Evolutionary conservation across 495 filamentous ascomycete species (phyloP).

Genomic region (Lasiosphaeris hirsuta): DNA sequence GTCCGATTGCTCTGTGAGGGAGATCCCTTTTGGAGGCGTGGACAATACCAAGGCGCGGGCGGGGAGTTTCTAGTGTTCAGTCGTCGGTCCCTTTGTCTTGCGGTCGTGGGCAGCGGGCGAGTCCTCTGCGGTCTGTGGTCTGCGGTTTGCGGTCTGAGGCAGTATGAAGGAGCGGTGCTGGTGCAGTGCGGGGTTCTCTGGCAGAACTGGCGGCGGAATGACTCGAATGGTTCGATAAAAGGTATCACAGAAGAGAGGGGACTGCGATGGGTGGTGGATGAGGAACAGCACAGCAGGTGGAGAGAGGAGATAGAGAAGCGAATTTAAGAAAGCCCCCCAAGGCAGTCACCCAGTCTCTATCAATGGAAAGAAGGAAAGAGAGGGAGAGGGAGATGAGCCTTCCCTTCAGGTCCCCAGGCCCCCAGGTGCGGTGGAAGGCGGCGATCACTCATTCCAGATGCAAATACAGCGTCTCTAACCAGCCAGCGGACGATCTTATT

Average conservation of each 20-base stretch:
- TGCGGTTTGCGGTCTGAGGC: neutral
- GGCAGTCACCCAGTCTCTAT: too few relatives aligned
- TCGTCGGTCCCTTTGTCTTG: neutral
- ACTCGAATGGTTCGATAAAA: slow-evolving; percentile 6
- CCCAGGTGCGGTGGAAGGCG: slow-evolving; percentile 1
- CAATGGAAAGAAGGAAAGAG: neutral
- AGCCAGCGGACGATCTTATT: slow-evolving; percentile 4
- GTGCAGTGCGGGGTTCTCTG: slow-evolving; percentile 2
- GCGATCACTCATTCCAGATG: slow-evolving; percentile 15
- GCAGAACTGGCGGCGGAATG: slow-evolving; percentile 1
- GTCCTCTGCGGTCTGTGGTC: neutral
- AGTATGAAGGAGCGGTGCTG: too few relatives aligned
- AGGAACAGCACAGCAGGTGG: neutral
- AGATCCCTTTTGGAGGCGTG: too few relatives aligned
- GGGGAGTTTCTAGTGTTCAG: neutral
- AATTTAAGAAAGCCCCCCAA: neutral
- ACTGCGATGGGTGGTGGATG: neutral
- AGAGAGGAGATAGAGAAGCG: neutral
- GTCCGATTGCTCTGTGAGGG: slow-evolving; percentile 8
- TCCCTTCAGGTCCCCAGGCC: neutral
- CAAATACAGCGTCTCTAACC: slow-evolving; percentile 14
- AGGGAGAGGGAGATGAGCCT: neutral
- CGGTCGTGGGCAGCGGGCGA: neutral
- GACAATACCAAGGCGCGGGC: neutral
- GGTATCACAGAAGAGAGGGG: neutral